Evolutionary conservation across 352 stramenopile genomes (phyloP).

Genomic region (Halophytophthora batemanensis): DNA sequence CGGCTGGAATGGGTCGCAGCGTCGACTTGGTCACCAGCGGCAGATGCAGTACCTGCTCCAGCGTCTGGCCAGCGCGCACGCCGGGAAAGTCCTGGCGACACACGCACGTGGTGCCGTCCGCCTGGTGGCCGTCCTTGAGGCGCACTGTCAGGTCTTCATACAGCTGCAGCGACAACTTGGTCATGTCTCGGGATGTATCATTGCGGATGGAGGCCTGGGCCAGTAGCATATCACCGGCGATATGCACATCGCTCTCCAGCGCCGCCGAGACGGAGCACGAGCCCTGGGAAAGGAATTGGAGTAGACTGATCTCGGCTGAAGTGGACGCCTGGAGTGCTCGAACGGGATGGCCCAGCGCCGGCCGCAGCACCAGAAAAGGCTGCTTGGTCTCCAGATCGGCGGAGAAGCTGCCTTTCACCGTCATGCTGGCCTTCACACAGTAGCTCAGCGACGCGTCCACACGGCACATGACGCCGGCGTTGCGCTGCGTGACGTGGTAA

Average conservation of each 20-base stretch:
- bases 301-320: conserved; percentile 22
- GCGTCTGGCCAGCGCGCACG: conserved; percentile 18
- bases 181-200: conserved; percentile 29
- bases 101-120: conserved; percentile 21
- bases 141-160: conserved; percentile 28
- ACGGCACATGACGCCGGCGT: conserved; percentile 23
- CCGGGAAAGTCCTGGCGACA: conserved; percentile 28
- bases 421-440: conserved; percentile 54
- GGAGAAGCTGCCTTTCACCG: conserved; percentile 62
- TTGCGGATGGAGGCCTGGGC: conserved; percentile 27
- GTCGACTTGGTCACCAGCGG: conserved; percentile 21
- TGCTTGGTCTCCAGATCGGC: conserved; percentile 54
- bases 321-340: conserved; percentile 14
- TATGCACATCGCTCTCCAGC: conserved; percentile 26
- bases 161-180: conserved; percentile 25
- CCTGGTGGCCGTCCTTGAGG: conserved; percentile 16
- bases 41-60: conserved; percentile 29
- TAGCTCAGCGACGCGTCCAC: conserved; percentile 73
- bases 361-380: conserved; percentile 23
- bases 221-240: conserved; percentile 25
- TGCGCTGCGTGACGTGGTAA: conserved; percentile 28
- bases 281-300: conserved; percentile 30
- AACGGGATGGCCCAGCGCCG: conserved; percentile 19
- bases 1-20: conserved; percentile 17
- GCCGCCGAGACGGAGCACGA: conserved; percentile 21